Percentiles rank a stretch among this genome's conserved stretches.
These are phyloP conservation scores for Alternaria burnsii DNA, from an alignment of 2,329 filamentous ascomycete species.

Conservation along the genomic window DNA sequence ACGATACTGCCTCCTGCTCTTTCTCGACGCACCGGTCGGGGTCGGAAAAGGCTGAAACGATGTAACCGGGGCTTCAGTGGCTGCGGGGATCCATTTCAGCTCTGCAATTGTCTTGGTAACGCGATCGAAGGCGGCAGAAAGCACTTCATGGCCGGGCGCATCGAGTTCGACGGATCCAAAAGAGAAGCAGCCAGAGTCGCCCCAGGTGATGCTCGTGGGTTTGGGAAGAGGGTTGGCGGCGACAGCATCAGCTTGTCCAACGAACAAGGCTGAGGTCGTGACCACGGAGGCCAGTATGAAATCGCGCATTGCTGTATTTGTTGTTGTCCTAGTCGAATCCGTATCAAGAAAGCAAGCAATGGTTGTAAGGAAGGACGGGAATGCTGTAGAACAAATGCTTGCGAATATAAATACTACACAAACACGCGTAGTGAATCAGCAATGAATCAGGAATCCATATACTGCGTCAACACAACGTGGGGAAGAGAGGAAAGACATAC, in stretches of 20 bases:
- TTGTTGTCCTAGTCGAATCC: not conserved
- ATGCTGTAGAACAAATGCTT: not conserved
- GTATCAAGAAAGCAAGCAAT: conserved; percentile 4
- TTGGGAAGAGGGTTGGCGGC: conserved; percentile 64
- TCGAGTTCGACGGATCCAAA: conserved; percentile 54
- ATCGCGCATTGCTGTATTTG: conserved; percentile 38
- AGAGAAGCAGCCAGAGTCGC: conserved; percentile 58
- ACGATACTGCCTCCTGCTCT: conserved; percentile 32
- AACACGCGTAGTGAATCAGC: conserved; percentile 1
- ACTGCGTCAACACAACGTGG: conserved; percentile 10
- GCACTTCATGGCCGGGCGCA: conserved; percentile 44
- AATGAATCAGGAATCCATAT: conserved; percentile 13
- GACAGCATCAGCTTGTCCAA: conserved; percentile 54
- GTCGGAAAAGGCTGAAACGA: conserved; percentile 63
- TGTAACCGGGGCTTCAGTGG: conserved; percentile 61
- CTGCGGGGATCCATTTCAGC: conserved; percentile 64
- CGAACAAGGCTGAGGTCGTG: conserved; percentile 47
- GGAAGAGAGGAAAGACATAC: conserved; percentile 31
- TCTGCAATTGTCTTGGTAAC: conserved; percentile 58
- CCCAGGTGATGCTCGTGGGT: conserved; percentile 63
- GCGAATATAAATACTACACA: conserved; percentile 1
- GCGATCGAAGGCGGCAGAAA: conserved; percentile 61
- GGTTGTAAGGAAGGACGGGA: not conserved
- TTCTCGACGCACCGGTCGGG: conserved; percentile 34
- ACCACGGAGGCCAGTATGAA: conserved; percentile 40